Evolutionary conservation across 2,329 filamentous ascomycete species (phyloP).

Genomic region (Sclerotinia minor): DNA sequence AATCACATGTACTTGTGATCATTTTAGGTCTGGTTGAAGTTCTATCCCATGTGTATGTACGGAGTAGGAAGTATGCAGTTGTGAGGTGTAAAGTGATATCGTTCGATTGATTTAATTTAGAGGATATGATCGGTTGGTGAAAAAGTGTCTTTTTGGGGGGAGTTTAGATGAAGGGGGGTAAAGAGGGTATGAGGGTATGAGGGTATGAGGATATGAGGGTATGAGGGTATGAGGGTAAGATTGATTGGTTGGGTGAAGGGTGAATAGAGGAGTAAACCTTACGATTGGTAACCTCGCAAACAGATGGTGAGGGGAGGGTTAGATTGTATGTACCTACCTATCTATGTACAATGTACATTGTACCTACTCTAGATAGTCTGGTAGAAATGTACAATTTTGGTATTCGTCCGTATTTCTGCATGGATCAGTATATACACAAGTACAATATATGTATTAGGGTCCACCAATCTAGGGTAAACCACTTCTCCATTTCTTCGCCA

Average conservation of each 20-base stretch:
- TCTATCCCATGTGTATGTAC: not conserved
- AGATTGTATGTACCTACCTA: too few species aligned
- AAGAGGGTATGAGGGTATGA: too few species aligned
- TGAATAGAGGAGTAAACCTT: not conserved
- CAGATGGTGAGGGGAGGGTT: not conserved
- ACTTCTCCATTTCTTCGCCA: not conserved
- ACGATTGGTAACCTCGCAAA: not conserved
- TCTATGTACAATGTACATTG: too few species aligned
- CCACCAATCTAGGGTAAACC: not conserved
- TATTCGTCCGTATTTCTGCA: not conserved
- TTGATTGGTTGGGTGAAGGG: not conserved
- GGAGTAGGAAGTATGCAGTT: not conserved
- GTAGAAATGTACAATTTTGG: not conserved
- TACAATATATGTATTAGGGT: too few species aligned
- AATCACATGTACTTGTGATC: not conserved
- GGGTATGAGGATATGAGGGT: too few species aligned
- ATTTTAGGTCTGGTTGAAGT: slow-evolving; percentile 1
- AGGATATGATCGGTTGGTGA: too few species aligned
- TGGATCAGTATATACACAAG: not conserved
- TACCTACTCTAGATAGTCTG: not conserved
- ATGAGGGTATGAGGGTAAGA: too few species aligned
- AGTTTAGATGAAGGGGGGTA: not conserved
- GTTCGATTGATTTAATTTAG: not conserved
- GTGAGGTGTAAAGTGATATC: slow-evolving; percentile 12
- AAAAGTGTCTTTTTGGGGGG: not conserved